Conservation (phyloP, 2,329 filamentous ascomycete genomes). For the Calonectria crousiana region DNA sequence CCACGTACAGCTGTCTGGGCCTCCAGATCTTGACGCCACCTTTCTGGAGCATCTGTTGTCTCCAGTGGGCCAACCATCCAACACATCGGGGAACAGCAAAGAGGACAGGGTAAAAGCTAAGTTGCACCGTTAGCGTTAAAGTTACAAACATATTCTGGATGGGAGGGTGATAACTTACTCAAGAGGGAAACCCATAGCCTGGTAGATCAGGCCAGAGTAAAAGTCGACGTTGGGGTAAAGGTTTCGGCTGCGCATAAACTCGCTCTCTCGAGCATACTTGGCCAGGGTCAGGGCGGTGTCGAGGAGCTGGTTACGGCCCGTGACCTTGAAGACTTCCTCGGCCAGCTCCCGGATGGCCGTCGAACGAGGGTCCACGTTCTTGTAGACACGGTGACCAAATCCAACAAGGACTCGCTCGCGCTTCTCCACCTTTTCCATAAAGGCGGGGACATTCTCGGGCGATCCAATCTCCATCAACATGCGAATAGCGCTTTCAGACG, state of each 20-base stretch:
- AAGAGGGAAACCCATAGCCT: constrained; percentile 65
- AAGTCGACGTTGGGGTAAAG: constrained; percentile 66
- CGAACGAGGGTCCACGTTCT: constrained; percentile 65
- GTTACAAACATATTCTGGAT: neutral
- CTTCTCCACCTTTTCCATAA: constrained; percentile 63
- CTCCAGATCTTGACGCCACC: constrained; percentile 64
- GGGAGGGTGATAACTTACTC: constrained; percentile 45
- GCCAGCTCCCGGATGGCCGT: constrained; percentile 62
- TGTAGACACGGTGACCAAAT: constrained; percentile 68
- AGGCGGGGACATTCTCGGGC: constrained; percentile 62
- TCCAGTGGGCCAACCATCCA: constrained; percentile 65
- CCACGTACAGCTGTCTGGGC: constrained; percentile 62
- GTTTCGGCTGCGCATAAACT: constrained; percentile 62
- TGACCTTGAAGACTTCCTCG: constrained; percentile 62
- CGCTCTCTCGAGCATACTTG: constrained; percentile 58
- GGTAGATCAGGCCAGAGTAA: constrained; percentile 65
- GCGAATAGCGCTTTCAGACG: constrained; percentile 68
- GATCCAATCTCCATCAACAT: constrained; percentile 65
- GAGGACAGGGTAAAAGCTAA: constrained; percentile 61
- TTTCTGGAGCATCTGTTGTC: constrained; percentile 61
- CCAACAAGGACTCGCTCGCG: constrained; percentile 66
- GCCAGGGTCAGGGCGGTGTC: constrained; percentile 61
- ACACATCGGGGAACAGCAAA: constrained; percentile 65
- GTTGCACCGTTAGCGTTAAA: constrained; percentile 13
- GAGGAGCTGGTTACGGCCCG: constrained; percentile 63